phyloP scores from a whole-genome alignment of 2,329 filamentous ascomycete genomes.

The Aureobasidium leucospermi region DNA sequence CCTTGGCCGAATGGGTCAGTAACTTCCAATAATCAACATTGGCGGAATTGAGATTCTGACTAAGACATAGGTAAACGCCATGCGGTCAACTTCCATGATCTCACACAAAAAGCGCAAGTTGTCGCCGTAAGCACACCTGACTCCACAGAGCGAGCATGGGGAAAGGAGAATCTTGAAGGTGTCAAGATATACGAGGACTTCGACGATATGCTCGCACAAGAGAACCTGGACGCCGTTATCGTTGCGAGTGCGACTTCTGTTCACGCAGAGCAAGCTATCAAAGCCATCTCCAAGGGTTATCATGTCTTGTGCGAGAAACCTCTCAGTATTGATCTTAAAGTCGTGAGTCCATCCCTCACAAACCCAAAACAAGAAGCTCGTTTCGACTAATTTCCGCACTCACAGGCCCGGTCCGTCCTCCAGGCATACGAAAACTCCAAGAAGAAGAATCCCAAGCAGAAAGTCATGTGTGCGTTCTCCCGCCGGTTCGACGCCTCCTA shows the following conservation, averaged over 20 bases:
- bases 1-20: not conserved
- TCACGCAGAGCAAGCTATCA: conserved; percentile 51
- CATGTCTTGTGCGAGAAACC: conserved; percentile 58
- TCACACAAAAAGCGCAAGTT: not conserved
- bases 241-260: conserved; percentile 48
- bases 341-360: too few species aligned
- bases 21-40: not conserved
- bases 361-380: too few species aligned
- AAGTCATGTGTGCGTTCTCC: too few species aligned
- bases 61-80: too few species aligned
- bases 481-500: too few species aligned
- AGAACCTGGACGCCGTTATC: conserved; percentile 48
- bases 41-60: too few species aligned
- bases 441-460: too few species aligned
- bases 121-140: conserved; percentile 23
- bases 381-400: too few species aligned
- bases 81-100: too few species aligned
- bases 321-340: conserved; percentile 34
- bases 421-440: too few species aligned
- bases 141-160: too few species aligned
- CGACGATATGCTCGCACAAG: conserved; percentile 50
- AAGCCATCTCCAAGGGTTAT: conserved; percentile 46
- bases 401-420: too few species aligned
- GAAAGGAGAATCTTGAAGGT: conserved; percentile 23
- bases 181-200: conserved; percentile 48